phyloP scores from a whole-genome alignment of 1,284 basidiomycete species.

The Sanghuangporus weigelae region DNA sequence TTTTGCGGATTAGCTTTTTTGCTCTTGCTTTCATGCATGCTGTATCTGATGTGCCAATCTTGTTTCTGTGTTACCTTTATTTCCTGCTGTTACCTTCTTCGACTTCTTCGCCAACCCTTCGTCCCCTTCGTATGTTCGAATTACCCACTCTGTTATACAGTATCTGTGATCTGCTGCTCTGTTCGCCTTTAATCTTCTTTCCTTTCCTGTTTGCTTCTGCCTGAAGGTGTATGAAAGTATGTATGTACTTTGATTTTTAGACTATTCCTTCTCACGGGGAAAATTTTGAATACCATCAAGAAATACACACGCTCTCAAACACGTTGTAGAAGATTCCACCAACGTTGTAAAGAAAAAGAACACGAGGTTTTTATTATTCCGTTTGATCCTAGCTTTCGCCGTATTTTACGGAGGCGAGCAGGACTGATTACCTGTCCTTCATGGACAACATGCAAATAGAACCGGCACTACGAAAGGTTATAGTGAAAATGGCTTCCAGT shows the following conservation, averaged over 20 bases:
- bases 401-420: background rate
- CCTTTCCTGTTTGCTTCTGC: background rate
- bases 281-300: background rate
- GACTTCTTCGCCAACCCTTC: background rate
- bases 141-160: background rate
- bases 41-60: background rate
- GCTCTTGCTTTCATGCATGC: background rate
- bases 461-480: background rate
- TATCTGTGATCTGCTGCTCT: background rate
- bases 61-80: background rate
- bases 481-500: background rate
- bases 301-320: background rate
- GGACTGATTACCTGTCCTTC: background rate
- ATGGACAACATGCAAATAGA: background rate
- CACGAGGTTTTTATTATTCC: too few relatives aligned
- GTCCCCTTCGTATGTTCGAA: background rate
- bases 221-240: background rate
- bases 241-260: background rate
- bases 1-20: background rate
- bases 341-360: too few relatives aligned
- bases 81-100: background rate
- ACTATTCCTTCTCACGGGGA: background rate
- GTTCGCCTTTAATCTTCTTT: background rate
- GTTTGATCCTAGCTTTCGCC: too few relatives aligned
- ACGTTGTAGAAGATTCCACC: too few relatives aligned